Conservation (phyloP, 306 rosid genomes). For the Corylus avellana region DNA sequence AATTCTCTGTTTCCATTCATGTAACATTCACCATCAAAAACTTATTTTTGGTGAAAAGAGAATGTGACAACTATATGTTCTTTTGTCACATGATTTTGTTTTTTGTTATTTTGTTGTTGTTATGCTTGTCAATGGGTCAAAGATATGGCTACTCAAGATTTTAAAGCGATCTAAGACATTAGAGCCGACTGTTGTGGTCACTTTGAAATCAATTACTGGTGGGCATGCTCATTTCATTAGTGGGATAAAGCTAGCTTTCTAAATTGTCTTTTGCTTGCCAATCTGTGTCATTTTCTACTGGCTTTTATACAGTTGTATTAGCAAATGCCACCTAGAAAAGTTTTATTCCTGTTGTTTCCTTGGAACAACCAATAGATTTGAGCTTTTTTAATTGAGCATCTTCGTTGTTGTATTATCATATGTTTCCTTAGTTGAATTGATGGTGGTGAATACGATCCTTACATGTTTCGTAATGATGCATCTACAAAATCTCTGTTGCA, state of each 20-base stretch:
- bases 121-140: not conserved
- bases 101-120: not conserved
- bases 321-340: not conserved
- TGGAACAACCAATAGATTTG: not conserved
- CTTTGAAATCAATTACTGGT: not conserved
- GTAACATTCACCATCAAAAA: not conserved
- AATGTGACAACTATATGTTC: not conserved
- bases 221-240: not conserved
- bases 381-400: not conserved
- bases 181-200: not conserved
- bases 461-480: constrained; percentile 6
- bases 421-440: constrained; percentile 13
- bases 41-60: not conserved
- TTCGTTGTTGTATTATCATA: not conserved
- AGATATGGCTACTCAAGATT: not conserved
- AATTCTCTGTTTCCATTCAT: not conserved
- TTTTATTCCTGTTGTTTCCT: not conserved
- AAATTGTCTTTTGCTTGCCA: not conserved
- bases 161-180: not conserved
- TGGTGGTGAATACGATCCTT: constrained; percentile 5
- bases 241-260: not conserved
- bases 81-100: not conserved
- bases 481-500: not conserved
- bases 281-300: not conserved
- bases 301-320: not conserved